A percentile compares a stretch with the other conserved stretches of the same genome.
phyloP scores from a whole-genome alignment of 495 filamentous ascomycete species.

The Neurospora pannonica region DNA sequence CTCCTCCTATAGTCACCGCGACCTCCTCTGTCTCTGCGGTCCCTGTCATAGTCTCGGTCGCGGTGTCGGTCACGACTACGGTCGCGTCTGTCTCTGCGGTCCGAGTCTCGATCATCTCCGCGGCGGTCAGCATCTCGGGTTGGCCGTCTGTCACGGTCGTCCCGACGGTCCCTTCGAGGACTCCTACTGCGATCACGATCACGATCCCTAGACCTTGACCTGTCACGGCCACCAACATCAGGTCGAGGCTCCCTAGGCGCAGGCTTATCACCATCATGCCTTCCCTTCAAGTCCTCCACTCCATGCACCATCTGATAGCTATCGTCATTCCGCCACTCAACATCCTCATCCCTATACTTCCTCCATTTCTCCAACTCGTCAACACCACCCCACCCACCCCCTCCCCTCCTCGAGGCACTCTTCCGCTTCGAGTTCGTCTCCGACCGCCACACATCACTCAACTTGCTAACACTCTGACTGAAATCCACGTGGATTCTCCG shows the following conservation, averaged over 20 bases:
- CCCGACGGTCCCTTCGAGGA: slow-evolving; percentile 2
- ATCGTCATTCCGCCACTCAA: slow-evolving; percentile 31
- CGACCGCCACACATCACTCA: slow-evolving; percentile 85
- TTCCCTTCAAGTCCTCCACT: slow-evolving; percentile 50
- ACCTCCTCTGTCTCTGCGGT: slow-evolving; percentile 13
- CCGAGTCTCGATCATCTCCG: slow-evolving; percentile 1
- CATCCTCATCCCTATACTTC: slow-evolving; percentile 73
- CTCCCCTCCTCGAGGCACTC: slow-evolving; percentile 41
- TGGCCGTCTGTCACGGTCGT: slow-evolving; percentile 1
- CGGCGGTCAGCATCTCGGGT: slow-evolving; percentile 1
- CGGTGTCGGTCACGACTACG: slow-evolving; percentile 9
- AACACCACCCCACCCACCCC: slow-evolving; percentile 88
- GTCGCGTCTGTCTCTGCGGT: slow-evolving; percentile 18
- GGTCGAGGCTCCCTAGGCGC: neutral
- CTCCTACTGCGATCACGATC: slow-evolving; percentile 5
- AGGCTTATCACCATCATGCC: slow-evolving; percentile 25
- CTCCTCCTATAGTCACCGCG: slow-evolving; percentile 9
- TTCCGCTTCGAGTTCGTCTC: slow-evolving; percentile 78
- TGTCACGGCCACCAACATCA: slow-evolving; percentile 6
- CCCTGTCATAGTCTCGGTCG: slow-evolving; percentile 13
- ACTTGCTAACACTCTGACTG: slow-evolving; percentile 85
- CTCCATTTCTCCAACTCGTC: slow-evolving; percentile 76
- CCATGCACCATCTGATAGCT: slow-evolving; percentile 79
- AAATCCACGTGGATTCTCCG: slow-evolving; percentile 98
- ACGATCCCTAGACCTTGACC: slow-evolving; percentile 8